Percentiles rank a stretch among this genome's conserved stretches.
phyloP scores from a whole-genome alignment of 768 basidiomycete genomes.

The Phylloporus scabripes region DNA sequence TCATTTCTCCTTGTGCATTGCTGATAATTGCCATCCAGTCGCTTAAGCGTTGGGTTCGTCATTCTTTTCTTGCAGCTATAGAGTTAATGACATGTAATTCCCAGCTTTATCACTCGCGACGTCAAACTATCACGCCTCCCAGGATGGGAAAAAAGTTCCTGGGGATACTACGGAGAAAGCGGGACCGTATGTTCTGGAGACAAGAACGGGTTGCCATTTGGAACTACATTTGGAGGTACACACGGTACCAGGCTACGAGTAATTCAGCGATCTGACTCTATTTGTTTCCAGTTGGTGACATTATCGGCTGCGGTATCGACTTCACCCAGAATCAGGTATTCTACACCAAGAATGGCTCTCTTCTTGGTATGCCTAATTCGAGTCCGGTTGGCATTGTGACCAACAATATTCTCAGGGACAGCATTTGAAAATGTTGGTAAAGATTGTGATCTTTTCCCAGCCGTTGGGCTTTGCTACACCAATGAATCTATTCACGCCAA shows the following conservation, averaged over 20 bases:
- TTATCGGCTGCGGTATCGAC: constrained; percentile 90
- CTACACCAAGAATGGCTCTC: constrained; percentile 82
- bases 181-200: constrained; percentile 73
- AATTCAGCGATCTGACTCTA: constrained; percentile 1
- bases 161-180: constrained; percentile 93
- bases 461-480: constrained; percentile 80
- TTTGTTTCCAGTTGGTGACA: constrained; percentile 61
- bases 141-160: constrained; percentile 80
- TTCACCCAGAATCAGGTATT: constrained; percentile 77
- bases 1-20: constrained; percentile 2
- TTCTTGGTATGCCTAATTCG: constrained; percentile 45
- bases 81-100: constrained; percentile 10
- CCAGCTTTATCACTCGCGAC: constrained; percentile 61
- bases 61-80: not conserved
- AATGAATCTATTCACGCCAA: constrained; percentile 80
- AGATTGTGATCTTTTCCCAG: constrained; percentile 67
- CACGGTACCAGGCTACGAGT: constrained; percentile 7
- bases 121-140: constrained; percentile 72
- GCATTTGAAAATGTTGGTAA: constrained; percentile 71
- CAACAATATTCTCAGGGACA: constrained; percentile 38
- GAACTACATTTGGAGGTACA: constrained; percentile 77
- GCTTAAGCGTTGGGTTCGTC: constrained; percentile 75
- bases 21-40: constrained; percentile 37
- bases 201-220: constrained; percentile 66
- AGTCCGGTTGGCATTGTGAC: constrained; percentile 7